phyloP scores from a whole-genome alignment of 306 rosid genomes.

The Corylus avellana region DNA sequence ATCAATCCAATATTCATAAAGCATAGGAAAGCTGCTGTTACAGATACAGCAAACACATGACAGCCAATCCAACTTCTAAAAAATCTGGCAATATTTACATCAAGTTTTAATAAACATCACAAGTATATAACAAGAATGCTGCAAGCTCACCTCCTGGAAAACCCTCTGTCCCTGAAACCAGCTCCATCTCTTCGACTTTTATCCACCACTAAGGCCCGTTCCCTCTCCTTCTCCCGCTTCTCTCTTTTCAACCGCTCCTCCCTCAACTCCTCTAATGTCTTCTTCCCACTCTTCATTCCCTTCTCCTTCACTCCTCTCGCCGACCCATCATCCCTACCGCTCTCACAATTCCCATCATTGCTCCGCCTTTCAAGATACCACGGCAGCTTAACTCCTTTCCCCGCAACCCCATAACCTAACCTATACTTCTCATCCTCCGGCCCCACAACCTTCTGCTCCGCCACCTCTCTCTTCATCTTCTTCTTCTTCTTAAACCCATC shows the following conservation, averaged over 20 bases:
- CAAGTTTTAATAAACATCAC: neutral
- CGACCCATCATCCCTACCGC: conserved; percentile 22
- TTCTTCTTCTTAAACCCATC: conserved; percentile 57
- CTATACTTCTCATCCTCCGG: conserved; percentile 89
- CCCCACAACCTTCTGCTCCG: conserved; percentile 38
- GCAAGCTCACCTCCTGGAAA: conserved; percentile 49
- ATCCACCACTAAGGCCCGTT: conserved; percentile 46
- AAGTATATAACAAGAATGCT: neutral
- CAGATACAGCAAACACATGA: neutral
- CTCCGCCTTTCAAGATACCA: conserved; percentile 72
- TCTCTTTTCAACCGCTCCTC: conserved; percentile 78
- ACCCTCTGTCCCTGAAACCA: conserved; percentile 31
- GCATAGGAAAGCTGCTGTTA: neutral
- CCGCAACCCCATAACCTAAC: conserved; percentile 85
- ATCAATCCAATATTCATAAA: neutral
- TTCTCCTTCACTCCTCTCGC: conserved; percentile 26
- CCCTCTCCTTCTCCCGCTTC: conserved; percentile 81
- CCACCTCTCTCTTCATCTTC: conserved; percentile 70
- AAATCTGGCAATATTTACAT: neutral
- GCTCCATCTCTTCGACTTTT: conserved; percentile 36
- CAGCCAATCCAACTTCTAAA: neutral
- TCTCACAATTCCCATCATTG: conserved; percentile 29
- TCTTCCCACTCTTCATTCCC: conserved; percentile 55
- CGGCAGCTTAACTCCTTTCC: conserved; percentile 82
- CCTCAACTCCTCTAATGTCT: conserved; percentile 81